Conservation (phyloP, 2,329 filamentous ascomycete genomes). For the Phyllosticta citrichinensis region DNA sequence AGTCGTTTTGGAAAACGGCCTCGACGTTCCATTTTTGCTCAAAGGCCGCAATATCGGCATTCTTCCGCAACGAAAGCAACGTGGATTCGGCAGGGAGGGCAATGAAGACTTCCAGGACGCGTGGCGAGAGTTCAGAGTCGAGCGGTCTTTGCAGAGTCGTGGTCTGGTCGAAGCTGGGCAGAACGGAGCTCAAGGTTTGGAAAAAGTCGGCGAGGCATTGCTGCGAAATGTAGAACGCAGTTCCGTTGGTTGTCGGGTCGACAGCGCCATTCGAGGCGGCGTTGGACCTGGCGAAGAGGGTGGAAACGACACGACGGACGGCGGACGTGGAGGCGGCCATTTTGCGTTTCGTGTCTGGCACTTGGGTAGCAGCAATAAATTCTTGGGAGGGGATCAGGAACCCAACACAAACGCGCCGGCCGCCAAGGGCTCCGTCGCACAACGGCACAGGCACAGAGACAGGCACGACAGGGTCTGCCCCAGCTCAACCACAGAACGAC, state of each 20-base stretch:
- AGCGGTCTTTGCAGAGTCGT: slow-evolving; percentile 42
- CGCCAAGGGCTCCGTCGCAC: background rate
- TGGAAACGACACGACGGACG: slow-evolving; percentile 22
- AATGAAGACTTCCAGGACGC: slow-evolving; percentile 57
- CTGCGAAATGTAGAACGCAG: slow-evolving; percentile 39
- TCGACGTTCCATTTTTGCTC: slow-evolving; percentile 86
- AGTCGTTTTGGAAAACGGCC: slow-evolving; percentile 65
- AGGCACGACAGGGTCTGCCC: too few species aligned
- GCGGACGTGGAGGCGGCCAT: slow-evolving; percentile 9
- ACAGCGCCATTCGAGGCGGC: slow-evolving; percentile 12
- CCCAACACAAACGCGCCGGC: background rate
- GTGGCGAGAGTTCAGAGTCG: slow-evolving; percentile 49
- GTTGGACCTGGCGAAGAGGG: slow-evolving; percentile 28
- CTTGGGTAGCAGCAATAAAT: background rate
- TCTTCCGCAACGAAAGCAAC: slow-evolving; percentile 61
- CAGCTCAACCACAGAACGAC: background rate
- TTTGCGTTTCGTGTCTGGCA: background rate
- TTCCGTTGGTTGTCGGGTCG: slow-evolving; percentile 11
- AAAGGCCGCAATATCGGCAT: slow-evolving; percentile 70
- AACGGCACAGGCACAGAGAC: background rate
- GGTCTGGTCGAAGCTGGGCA: slow-evolving; percentile 40
- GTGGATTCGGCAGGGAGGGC: slow-evolving; percentile 44
- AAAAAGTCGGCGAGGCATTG: slow-evolving; percentile 47
- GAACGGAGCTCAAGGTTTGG: slow-evolving; percentile 39
- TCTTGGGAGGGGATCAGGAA: background rate